These are phyloP conservation scores for Parasitella parasitica DNA, from an alignment of 371 early-diverging fungal genomes.

Conservation along the genomic window DNA sequence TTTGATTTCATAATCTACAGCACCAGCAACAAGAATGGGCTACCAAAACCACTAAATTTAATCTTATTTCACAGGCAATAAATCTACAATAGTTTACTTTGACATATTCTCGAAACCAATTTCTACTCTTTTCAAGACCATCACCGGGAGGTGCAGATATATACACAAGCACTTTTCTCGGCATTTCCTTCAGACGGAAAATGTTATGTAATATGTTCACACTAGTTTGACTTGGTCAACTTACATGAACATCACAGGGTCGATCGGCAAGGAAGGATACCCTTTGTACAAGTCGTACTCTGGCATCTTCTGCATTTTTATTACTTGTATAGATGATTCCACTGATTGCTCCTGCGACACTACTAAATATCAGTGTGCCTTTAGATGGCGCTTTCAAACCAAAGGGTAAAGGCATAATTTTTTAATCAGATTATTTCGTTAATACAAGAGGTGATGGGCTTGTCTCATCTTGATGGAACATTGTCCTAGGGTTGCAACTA, in stretches of 20 bases:
- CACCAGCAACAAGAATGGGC: conserved; percentile 71
- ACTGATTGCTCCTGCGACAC: conserved; percentile 45
- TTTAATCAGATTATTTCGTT: background rate
- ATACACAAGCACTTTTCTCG: conserved; percentile 66
- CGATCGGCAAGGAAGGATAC: conserved; percentile 60
- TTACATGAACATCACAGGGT: conserved; percentile 59
- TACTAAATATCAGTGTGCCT: conserved; percentile 59
- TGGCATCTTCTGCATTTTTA: conserved; percentile 48
- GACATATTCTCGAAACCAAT: conserved; percentile 66
- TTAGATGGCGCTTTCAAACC: conserved; percentile 51
- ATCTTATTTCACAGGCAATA: background rate
- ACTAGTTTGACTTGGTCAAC: background rate
- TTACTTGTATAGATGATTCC: conserved; percentile 58
- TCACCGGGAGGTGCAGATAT: conserved; percentile 69
- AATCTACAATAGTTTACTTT: conserved; percentile 43
- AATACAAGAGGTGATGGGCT: background rate
- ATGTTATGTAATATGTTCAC: background rate
- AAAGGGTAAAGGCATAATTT: conserved; percentile 38
- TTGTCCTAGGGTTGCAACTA: background rate
- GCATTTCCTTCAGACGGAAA: conserved; percentile 47
- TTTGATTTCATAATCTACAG: conserved; percentile 68
- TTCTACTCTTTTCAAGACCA: conserved; percentile 65
- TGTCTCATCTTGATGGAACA: background rate
- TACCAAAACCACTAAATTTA: conserved; percentile 13
- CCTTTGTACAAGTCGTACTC: conserved; percentile 44